Base-by-base conservation (phyloP, 106 monocot genomes). In the Acorus gramineus region DNA sequence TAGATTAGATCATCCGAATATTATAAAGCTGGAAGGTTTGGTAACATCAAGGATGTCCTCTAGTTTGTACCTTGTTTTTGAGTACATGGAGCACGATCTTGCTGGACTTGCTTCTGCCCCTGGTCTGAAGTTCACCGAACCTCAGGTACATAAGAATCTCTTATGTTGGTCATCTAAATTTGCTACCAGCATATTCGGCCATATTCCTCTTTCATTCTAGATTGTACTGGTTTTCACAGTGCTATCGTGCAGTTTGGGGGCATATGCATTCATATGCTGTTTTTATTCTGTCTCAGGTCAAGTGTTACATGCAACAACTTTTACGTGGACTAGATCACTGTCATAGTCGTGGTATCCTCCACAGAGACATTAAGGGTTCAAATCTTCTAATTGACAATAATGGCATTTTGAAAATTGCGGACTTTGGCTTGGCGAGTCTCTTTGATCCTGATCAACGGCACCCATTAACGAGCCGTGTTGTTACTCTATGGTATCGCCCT, bases 41-140 rank as follows among this genome's bases (percentile, higher is more conserved):
- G 78, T 85, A 7, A 81, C 85, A 45, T 85, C 85, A 7, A 74
- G 74, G n/a, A 74, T 85, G 77, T 85, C 85, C 5, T 73, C 69
- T 68, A 85, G 81, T 54, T 61, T 85, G 59, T 85, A 77, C 47
- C 76, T 77, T 53, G 71, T 77, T 42, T 77, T 77, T 48, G 64
- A 77, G 59, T 77, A 77, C 58, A 77, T 77, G 76, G 76, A 77
- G 51, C 76, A 77, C 14, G 76, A 77, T 59, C 69, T 77, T 10
- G 71, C 76, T 10, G 76, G 76, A 28, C 70, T 77, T 14, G 58
- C 71, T 10, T 62, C 76, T 4, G 48, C 49, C 11, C 71, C 76
- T 2, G 70, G 76, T 11, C 58, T 65, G 28, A 63, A 53, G 57
- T 77, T 77, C 64, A 71, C 70, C 2, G 70, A 77, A 57, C 57